Conservation (phyloP, 2,329 filamentous ascomycete species). For the Neonectria hederae region DNA sequence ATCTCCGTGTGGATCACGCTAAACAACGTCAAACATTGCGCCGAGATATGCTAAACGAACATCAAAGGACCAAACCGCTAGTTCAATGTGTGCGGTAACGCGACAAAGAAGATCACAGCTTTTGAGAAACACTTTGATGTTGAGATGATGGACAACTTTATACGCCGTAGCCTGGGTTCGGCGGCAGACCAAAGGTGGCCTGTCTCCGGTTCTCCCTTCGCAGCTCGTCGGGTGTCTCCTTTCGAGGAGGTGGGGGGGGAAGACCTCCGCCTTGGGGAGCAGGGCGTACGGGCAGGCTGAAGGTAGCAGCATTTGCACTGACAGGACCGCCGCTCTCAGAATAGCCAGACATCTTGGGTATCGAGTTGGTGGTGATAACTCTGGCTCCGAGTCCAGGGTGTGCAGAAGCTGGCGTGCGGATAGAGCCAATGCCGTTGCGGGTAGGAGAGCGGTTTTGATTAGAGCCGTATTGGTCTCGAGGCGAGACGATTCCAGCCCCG, state of each 20-base stretch:
- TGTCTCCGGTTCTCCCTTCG: constrained; percentile 63
- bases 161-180: constrained; percentile 52
- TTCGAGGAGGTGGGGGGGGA: constrained; percentile 68
- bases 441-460: constrained; percentile 61
- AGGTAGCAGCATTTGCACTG: constrained; percentile 60
- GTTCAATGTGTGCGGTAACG: constrained; percentile 33
- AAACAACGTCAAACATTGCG: constrained; percentile 43
- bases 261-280: constrained; percentile 68
- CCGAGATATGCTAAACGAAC: constrained; percentile 47
- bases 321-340: constrained; percentile 51
- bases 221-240: constrained; percentile 64
- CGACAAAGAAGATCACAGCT: constrained; percentile 26
- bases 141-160: constrained; percentile 28
- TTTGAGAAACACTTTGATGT: constrained; percentile 21
- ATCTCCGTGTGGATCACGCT: constrained; percentile 38
- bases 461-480: constrained; percentile 59
- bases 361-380: constrained; percentile 61
- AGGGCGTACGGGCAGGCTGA: constrained; percentile 71
- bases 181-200: constrained; percentile 60
- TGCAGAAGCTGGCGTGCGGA: constrained; percentile 51
- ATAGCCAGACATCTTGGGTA: constrained; percentile 57
- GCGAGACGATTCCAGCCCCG: constrained; percentile 63
- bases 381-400: constrained; percentile 65
- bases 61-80: constrained; percentile 32
- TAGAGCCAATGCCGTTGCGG: constrained; percentile 57